Percentiles rank a stretch among this genome's conserved stretches.
Conservation (phyloP, 805 yeast genomes). For the Candida maris region DNA sequence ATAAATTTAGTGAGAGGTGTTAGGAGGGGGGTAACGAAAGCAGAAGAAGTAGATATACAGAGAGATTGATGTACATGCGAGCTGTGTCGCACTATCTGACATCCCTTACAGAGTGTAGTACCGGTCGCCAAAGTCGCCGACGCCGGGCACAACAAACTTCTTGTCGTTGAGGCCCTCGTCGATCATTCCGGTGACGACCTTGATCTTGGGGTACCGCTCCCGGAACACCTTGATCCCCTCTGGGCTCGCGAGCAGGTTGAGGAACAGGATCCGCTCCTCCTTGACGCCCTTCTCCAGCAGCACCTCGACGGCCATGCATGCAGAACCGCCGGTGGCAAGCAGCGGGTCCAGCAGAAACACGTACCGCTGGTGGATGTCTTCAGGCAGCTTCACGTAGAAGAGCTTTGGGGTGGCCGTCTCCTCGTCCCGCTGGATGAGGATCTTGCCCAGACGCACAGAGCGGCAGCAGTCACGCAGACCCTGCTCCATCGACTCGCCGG, state of each 20-base stretch:
- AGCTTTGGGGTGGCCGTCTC: slow-evolving; percentile 92
- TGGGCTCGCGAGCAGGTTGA: slow-evolving; percentile 90
- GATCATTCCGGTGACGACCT: slow-evolving; percentile 89
- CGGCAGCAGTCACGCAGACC: slow-evolving; percentile 97
- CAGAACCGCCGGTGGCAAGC: slow-evolving; percentile 99
- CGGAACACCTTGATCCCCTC: slow-evolving; percentile 86
- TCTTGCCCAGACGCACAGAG: slow-evolving; percentile 93
- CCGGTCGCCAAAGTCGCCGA: slow-evolving; percentile 98
- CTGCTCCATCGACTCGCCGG: slow-evolving; percentile 99
- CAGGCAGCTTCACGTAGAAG: slow-evolving; percentile 91
- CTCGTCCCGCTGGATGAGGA: slow-evolving; percentile 95
- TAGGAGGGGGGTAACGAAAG: too few relatives aligned
- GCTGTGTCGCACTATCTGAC: too few relatives aligned
- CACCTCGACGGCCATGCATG: slow-evolving; percentile 95
- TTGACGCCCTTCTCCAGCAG: slow-evolving; percentile 82
- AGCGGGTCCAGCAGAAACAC: slow-evolving; percentile 93
- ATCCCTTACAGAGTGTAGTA: slow-evolving; percentile 72
- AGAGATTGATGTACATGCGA: too few relatives aligned
- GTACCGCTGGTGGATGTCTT: slow-evolving; percentile 81
- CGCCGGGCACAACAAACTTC: slow-evolving; percentile 86
- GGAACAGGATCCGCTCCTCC: slow-evolving; percentile 80
- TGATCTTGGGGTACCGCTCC: slow-evolving; percentile 74
- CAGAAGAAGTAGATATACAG: too few relatives aligned
- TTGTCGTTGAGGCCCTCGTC: slow-evolving; percentile 83
- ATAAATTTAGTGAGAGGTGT: too few relatives aligned